These are phyloP conservation scores for Tetrapisispora phaffii DNA, from an alignment of 805 yeast genomes.

Conservation along the genomic window DNA sequence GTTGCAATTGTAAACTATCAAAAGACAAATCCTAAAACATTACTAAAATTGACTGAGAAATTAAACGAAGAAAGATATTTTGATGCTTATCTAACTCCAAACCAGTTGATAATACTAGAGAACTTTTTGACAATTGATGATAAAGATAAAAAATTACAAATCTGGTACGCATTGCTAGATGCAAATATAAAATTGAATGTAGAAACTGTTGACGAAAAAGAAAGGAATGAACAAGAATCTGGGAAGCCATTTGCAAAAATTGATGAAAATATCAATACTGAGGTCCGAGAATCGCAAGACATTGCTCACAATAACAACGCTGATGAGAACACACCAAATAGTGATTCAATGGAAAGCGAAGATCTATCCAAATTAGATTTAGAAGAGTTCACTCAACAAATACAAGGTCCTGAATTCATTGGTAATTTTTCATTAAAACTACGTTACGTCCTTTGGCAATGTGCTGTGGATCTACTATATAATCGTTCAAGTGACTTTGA, in stretches of 20 bases:
- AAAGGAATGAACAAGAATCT: neutral
- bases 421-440: conserved; percentile 54
- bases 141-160: conserved; percentile 14
- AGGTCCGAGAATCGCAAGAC: neutral
- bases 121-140: conserved; percentile 33
- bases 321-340: neutral
- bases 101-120: conserved; percentile 43
- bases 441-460: conserved; percentile 63
- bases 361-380: conserved; percentile 34
- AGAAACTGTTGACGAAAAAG: conserved; percentile 9
- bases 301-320: neutral
- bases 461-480: conserved; percentile 31
- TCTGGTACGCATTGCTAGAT: conserved; percentile 40
- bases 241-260: neutral
- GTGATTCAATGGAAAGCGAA: neutral
- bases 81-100: conserved; percentile 43
- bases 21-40: conserved; percentile 22
- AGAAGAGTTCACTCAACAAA: conserved; percentile 31
- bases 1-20: conserved; percentile 24
- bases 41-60: conserved; percentile 30
- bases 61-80: conserved; percentile 34
- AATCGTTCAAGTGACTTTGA: conserved; percentile 30
- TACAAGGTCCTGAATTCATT: conserved; percentile 38
- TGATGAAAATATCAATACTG: neutral
- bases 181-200: conserved; percentile 25